Evolutionary conservation across 768 basidiomycete species (phyloP).

Genomic region (Pleurotus djamor): DNA sequence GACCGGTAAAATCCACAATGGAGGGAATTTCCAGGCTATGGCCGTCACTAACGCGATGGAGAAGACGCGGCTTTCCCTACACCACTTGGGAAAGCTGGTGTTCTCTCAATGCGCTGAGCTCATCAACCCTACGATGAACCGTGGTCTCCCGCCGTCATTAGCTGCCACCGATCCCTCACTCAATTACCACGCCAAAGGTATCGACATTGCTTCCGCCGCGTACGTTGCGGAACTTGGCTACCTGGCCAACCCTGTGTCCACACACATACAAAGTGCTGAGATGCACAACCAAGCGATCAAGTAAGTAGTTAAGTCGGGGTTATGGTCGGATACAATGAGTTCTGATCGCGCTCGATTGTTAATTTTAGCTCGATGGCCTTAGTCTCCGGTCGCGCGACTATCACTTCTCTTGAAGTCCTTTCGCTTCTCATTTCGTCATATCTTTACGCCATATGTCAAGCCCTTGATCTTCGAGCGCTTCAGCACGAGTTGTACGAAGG

Average conservation of each 20-base stretch:
- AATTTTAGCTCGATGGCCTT: slow-evolving; percentile 52
- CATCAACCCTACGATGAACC: slow-evolving; percentile 78
- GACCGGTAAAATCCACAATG: slow-evolving; percentile 65
- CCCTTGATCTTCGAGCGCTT: slow-evolving; percentile 80
- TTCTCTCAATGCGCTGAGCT: slow-evolving; percentile 75
- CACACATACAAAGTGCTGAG: slow-evolving; percentile 81
- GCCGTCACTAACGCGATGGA: slow-evolving; percentile 81
- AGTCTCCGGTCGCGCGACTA: slow-evolving; percentile 73
- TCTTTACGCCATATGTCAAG: slow-evolving; percentile 74
- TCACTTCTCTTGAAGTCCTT: slow-evolving; percentile 68
- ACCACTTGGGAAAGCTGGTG: slow-evolving; percentile 69
- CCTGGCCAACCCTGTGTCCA: slow-evolving; percentile 75
- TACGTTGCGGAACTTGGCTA: slow-evolving; percentile 79
- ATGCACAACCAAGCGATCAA: slow-evolving; percentile 87
- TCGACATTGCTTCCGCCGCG: slow-evolving; percentile 81
- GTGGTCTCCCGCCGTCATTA: slow-evolving; percentile 72
- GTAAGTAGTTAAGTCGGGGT: slow-evolving; percentile 32
- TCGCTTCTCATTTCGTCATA: slow-evolving; percentile 69
- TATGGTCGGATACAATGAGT: not conserved
- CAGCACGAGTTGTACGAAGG: slow-evolving; percentile 61
- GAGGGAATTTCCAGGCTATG: slow-evolving; percentile 90
- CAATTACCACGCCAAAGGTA: slow-evolving; percentile 76
- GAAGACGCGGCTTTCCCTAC: slow-evolving; percentile 72
- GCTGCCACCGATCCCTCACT: slow-evolving; percentile 74
- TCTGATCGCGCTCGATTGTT: not conserved